phyloP scores from a whole-genome alignment of 345 rosid species.

The Lumnitzera littorea region DNA sequence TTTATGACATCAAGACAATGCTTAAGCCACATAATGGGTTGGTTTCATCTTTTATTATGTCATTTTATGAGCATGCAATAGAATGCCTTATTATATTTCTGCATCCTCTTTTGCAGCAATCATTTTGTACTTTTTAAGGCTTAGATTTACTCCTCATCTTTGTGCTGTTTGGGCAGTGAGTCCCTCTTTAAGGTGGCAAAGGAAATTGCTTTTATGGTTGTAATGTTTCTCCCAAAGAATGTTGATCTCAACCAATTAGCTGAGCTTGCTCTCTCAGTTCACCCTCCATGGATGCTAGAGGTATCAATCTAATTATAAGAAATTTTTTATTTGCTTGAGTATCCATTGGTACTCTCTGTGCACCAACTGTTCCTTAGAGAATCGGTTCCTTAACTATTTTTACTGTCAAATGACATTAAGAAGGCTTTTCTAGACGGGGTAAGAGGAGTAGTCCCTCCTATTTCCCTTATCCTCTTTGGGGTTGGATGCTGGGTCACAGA shows the following conservation, averaged over 20 bases:
- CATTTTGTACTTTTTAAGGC: not conserved
- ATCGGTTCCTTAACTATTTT: too few relatives aligned
- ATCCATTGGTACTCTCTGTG: too few relatives aligned
- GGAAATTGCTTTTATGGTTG: slow-evolving; percentile 51
- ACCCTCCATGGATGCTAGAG: slow-evolving; percentile 71
- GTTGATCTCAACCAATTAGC: slow-evolving; percentile 76
- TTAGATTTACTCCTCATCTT: too few relatives aligned
- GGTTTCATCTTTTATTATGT: not conserved
- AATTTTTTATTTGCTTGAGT: not conserved
- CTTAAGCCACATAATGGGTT: slow-evolving; percentile 88
- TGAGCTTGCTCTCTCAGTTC: slow-evolving; percentile 52
- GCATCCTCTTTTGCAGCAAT: slow-evolving; percentile 1
- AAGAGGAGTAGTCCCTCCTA: too few relatives aligned
- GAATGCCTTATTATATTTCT: not conserved
- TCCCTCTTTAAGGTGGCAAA: slow-evolving; percentile 56
- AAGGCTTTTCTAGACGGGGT: too few relatives aligned
- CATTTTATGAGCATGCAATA: too few relatives aligned
- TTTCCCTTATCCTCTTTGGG: too few relatives aligned
- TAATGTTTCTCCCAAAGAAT: slow-evolving; percentile 90
- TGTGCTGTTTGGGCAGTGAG: slow-evolving; percentile 35
- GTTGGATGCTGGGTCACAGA: too few relatives aligned
- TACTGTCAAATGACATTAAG: too few relatives aligned
- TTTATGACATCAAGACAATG: slow-evolving; percentile 72
- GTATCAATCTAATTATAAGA: slow-evolving; percentile 19
- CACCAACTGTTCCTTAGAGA: too few relatives aligned